A percentile compares a stretch with the other conserved stretches of the same genome.
Conservation (phyloP, 2,329 filamentous ascomycete species). For the Coleophoma eucalyptorum region DNA sequence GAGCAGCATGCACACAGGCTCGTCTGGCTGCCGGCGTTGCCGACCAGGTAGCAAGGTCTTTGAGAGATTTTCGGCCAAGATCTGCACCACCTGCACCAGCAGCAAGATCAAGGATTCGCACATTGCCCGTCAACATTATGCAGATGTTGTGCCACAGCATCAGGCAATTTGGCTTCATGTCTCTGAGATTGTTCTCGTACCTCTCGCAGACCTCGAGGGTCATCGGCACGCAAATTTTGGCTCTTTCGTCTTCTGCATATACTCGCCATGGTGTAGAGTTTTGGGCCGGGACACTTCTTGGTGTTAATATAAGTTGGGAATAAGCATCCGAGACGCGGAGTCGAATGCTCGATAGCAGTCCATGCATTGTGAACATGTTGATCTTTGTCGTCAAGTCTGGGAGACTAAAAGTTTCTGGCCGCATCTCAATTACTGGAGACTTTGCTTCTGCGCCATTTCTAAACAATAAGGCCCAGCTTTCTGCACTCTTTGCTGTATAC, state of each 20-base stretch:
- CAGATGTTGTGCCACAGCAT: constrained; percentile 50
- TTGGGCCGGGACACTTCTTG: constrained; percentile 29
- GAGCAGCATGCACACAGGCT: constrained; percentile 46
- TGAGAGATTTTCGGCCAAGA: constrained; percentile 41
- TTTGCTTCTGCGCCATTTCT: no score
- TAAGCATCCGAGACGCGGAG: constrained; percentile 37
- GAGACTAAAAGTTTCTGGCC: constrained; percentile 27
- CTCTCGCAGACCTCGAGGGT: constrained; percentile 21
- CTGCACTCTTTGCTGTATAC: constrained; percentile 15
- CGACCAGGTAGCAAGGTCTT: constrained; percentile 46
- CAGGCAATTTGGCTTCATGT: constrained; percentile 42
- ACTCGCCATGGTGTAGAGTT: constrained; percentile 37
- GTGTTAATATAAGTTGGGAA: constrained; percentile 31
- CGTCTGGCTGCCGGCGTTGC: constrained; percentile 44
- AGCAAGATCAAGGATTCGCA: constrained; percentile 47
- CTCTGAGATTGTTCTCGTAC: constrained; percentile 37
- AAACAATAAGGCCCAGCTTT: constrained; percentile 7
- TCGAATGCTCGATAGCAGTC: constrained; percentile 34
- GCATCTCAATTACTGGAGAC: no score
- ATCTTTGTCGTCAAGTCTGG: constrained; percentile 23
- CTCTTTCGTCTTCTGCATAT: constrained; percentile 42
- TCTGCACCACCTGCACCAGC: constrained; percentile 43
- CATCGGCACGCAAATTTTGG: constrained; percentile 21
- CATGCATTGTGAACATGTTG: constrained; percentile 30
- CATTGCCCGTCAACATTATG: constrained; percentile 46